A percentile compares a stretch with the other conserved stretches of the same genome.
These are phyloP conservation scores for Camelina sativa DNA, from an alignment of 345 rosid species.

Conservation along the genomic window DNA sequence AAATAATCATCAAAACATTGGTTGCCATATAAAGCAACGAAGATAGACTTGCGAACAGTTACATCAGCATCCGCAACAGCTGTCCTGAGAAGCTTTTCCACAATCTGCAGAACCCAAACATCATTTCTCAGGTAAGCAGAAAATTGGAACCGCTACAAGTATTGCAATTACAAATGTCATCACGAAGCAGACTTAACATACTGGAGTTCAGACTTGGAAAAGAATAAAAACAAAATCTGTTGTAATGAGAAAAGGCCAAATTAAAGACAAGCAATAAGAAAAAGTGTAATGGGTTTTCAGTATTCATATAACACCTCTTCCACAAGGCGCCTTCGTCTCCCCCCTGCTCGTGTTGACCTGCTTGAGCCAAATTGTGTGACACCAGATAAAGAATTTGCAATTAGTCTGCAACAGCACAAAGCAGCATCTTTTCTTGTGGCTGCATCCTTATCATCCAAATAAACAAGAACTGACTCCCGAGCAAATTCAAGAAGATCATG, in stretches of 20 bases:
- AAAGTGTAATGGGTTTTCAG: constrained; percentile 25
- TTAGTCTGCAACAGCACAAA: constrained; percentile 86
- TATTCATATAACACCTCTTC: constrained; percentile 71
- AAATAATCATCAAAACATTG: constrained; percentile 91
- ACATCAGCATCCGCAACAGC: constrained; percentile 99
- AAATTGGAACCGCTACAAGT: constrained; percentile 32
- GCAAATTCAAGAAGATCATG: constrained; percentile 93
- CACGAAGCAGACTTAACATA: constrained; percentile 23
- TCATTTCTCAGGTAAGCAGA: constrained; percentile 40
- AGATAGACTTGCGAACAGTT: constrained; percentile 88
- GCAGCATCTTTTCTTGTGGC: constrained; percentile 91
- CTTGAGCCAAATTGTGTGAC: constrained; percentile 65
- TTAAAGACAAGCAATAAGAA: constrained; percentile 18
- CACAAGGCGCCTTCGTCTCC: constrained; percentile 77
- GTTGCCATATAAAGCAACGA: constrained; percentile 75
- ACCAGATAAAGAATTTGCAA: constrained; percentile 80
- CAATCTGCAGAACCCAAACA: constrained; percentile 69
- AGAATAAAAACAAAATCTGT: constrained; percentile 5
- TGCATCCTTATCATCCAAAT: constrained; percentile 95
- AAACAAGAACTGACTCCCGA: constrained; percentile 81
- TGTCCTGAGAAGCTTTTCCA: constrained; percentile 95
- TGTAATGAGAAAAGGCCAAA: constrained; percentile 3
- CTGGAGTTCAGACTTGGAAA: constrained; percentile 22
- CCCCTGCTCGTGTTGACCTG: constrained; percentile 78
- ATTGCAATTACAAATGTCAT: constrained; percentile 33